These are phyloP conservation scores for Stenocarpella maydis DNA, from an alignment of 2,329 filamentous ascomycete genomes.

Conservation along the genomic window DNA sequence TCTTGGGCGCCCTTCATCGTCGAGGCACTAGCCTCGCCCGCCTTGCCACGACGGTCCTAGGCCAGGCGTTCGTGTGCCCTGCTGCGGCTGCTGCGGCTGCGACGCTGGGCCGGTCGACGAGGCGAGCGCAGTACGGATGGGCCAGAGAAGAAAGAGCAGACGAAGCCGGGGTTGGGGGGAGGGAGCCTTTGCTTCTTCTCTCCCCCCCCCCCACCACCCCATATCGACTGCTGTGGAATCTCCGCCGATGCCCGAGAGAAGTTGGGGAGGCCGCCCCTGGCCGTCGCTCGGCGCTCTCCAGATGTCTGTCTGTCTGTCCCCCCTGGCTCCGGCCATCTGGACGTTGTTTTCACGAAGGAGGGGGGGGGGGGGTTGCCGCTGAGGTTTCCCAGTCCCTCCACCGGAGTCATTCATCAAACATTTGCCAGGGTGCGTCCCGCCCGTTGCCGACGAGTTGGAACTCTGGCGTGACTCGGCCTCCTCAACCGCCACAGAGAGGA, in stretches of 20 bases:
- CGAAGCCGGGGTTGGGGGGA: neutral
- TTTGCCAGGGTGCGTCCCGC: constrained; percentile 8
- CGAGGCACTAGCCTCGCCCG: constrained; percentile 21
- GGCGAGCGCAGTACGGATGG: constrained; percentile 14
- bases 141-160: neutral
- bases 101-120: neutral
- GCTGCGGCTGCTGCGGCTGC: constrained; percentile 18
- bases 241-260: too few species aligned
- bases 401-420: neutral
- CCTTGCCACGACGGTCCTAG: constrained; percentile 17
- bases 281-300: constrained; percentile 1
- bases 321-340: constrained; percentile 10
- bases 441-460: constrained; percentile 22
- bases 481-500: neutral
- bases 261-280: too few species aligned
- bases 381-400: neutral
- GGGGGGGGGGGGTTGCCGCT: too few species aligned
- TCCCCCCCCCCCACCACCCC: too few species aligned
- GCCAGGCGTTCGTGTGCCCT: constrained; percentile 8
- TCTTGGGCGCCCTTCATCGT: too few species aligned
- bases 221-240: too few species aligned
- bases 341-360: constrained; percentile 10
- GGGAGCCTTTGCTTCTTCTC: too few species aligned
- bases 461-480: neutral
- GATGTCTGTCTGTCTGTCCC: too few species aligned